Base-by-base conservation (phyloP, 306 rosid species). In the Prunus armeniaca region DNA sequence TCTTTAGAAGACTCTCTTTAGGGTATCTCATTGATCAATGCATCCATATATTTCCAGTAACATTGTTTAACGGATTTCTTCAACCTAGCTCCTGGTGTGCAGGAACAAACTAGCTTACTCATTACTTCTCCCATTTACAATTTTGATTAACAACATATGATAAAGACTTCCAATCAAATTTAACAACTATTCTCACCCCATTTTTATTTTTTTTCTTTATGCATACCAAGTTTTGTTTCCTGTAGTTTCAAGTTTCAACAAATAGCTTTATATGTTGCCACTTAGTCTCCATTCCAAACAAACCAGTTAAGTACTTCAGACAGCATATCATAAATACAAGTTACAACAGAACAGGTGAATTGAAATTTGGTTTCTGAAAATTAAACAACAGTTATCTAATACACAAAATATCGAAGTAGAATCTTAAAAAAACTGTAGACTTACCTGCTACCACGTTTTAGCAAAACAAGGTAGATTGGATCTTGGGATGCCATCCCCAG, bases 401-500 rank as follows among this genome's bases (percentile, higher is more conserved):
- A n/a, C 41, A 1, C 2, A 18, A 28, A 61, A 54, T 41, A 69
- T 58, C 68, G 24, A 45, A 74, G 69, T 49, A 73, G 45, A 45
- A 0, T 65, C 61, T 64, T 64, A 22, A 3, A 28, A 83, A 54
- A n/a, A 27, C 63, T 69, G 69, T 50, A 56, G 51, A 85, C 91
- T 91, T 88, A 87, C 97, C 97, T 87, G 90, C 87, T 84, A 55
- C 73, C 75, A 43, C 32, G 27, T 64, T 28, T 88, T 71, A 90
- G 81, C 61, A 91, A 81, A 78, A 89, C 75, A 79, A 86, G 81
- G 86, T 86, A 83, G 66, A 78, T 76, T 63, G 91, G 97, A 81
- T 94, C 96, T 75, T 91, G 84, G 65, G 82, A 10, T 80, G 87
- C 85, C 62, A 94, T 84, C 84, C 78, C 83, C 78, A 84, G 82